Evolutionary conservation across 768 basidiomycete species (phyloP).

Genomic region (Tylopilus sp.): DNA sequence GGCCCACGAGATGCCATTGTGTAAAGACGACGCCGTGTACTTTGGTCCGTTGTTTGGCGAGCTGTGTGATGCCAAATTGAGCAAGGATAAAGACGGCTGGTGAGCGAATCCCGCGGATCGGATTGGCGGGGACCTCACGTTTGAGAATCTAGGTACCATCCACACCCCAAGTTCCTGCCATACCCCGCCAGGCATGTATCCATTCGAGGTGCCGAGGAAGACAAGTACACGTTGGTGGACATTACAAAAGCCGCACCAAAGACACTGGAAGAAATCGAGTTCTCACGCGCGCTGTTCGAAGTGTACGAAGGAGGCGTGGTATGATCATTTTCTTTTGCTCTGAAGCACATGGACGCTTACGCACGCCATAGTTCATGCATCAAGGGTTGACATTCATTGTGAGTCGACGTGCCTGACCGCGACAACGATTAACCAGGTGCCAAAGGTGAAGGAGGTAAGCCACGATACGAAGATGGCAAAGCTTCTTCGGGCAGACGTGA

Average conservation of each 20-base stretch:
- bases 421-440: slow-evolving; percentile 1
- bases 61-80: slow-evolving; percentile 59
- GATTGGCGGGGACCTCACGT: too few relatives aligned
- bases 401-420: slow-evolving; percentile 16
- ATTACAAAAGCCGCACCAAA: slow-evolving; percentile 39
- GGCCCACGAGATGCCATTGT: slow-evolving; percentile 80
- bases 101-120: too few relatives aligned
- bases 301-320: slow-evolving; percentile 88
- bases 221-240: slow-evolving; percentile 73
- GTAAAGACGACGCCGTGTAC: slow-evolving; percentile 58
- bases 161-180: slow-evolving; percentile 75
- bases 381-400: slow-evolving; percentile 83
- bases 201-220: slow-evolving; percentile 75
- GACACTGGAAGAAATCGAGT: slow-evolving; percentile 79
- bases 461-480: slow-evolving; percentile 75
- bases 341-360: slow-evolving; percentile 1
- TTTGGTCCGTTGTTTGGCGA: slow-evolving; percentile 63
- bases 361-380: slow-evolving; percentile 66
- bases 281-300: slow-evolving; percentile 82
- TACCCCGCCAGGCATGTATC: slow-evolving; percentile 70
- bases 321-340: slow-evolving; percentile 21
- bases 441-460: slow-evolving; percentile 71
- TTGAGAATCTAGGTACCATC: slow-evolving; percentile 61
- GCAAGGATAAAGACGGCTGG: slow-evolving; percentile 80
- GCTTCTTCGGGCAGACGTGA: slow-evolving; percentile 71